These are phyloP conservation scores for Gardenia jasminoides DNA, from an alignment of 257 asterid genomes.

Conservation along the genomic window DNA sequence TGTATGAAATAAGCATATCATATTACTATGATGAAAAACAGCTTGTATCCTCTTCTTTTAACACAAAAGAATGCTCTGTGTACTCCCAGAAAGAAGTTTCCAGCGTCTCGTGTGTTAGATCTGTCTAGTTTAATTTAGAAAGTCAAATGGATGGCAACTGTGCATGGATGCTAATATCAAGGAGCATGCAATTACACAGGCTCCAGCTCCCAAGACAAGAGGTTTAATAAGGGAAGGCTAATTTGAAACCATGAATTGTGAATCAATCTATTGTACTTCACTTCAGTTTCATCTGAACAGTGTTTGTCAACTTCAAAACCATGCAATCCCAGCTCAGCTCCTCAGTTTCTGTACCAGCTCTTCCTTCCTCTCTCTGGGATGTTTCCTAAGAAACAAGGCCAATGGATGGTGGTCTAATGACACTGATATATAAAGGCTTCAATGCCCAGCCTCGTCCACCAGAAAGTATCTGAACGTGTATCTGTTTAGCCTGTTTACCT, in stretches of 20 bases:
- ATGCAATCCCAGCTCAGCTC: constrained; percentile 15
- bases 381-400: not conserved
- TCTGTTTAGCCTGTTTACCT: not conserved
- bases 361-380: constrained; percentile 2
- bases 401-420: not conserved
- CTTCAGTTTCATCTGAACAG: not conserved
- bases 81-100: not conserved
- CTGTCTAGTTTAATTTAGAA: not conserved
- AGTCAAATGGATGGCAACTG: not conserved
- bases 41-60: not conserved
- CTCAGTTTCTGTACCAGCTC: constrained; percentile 1
- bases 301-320: constrained; percentile 10
- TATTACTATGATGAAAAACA: not conserved
- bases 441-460: not conserved
- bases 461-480: not conserved
- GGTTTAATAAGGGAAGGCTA: constrained; percentile 3
- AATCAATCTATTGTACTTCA: not conserved
- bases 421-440: constrained; percentile 1
- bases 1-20: not conserved
- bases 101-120: not conserved
- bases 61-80: not conserved
- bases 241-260: not conserved
- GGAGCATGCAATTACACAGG: not conserved
- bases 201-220: constrained; percentile 3
- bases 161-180: not conserved